Evolutionary conservation across 2,329 filamentous ascomycete species (phyloP).

Genomic region (Lachnellula cervina): DNA sequence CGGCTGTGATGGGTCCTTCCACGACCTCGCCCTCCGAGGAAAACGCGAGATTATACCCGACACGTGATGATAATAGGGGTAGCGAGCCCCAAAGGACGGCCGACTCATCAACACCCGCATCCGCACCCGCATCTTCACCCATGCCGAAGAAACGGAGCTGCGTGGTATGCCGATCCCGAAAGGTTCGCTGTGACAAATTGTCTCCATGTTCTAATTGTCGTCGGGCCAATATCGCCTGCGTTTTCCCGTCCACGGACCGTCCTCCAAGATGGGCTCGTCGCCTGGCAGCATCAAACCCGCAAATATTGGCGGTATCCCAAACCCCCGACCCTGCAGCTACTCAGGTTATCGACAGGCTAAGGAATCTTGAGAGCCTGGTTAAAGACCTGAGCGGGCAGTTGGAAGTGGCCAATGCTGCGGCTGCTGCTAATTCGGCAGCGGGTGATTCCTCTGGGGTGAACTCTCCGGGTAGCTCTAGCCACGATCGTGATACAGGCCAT

Average conservation of each 20-base stretch:
- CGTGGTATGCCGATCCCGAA: slow-evolving; percentile 47
- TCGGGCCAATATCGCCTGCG: slow-evolving; percentile 47
- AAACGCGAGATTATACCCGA: neutral
- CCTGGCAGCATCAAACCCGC: slow-evolving; percentile 28
- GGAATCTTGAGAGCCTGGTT: slow-evolving; percentile 46
- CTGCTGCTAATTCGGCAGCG: slow-evolving; percentile 17
- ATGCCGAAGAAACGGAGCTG: slow-evolving; percentile 42
- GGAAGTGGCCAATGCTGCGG: slow-evolving; percentile 32
- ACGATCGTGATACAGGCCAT: slow-evolving; percentile 18
- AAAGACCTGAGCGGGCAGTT: slow-evolving; percentile 45
- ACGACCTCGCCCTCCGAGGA: neutral
- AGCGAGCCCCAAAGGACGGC: too few relatives aligned
- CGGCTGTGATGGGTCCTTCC: neutral
- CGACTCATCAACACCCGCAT: neutral
- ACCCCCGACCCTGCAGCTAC: slow-evolving; percentile 27
- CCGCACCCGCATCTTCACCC: neutral
- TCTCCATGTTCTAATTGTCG: slow-evolving; percentile 54
- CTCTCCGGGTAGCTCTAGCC: slow-evolving; percentile 29
- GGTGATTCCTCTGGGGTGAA: slow-evolving; percentile 20
- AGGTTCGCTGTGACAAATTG: slow-evolving; percentile 53
- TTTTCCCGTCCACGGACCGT: slow-evolving; percentile 45
- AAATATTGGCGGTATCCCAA: slow-evolving; percentile 5
- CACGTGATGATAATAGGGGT: too few relatives aligned
- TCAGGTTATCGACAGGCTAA: slow-evolving; percentile 46
- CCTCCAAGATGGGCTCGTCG: slow-evolving; percentile 52